Percentiles rank a stretch among this genome's conserved stretches.
Conservation (phyloP, 768 basidiomycete genomes). For the Coprinellus aureogranulatus region DNA sequence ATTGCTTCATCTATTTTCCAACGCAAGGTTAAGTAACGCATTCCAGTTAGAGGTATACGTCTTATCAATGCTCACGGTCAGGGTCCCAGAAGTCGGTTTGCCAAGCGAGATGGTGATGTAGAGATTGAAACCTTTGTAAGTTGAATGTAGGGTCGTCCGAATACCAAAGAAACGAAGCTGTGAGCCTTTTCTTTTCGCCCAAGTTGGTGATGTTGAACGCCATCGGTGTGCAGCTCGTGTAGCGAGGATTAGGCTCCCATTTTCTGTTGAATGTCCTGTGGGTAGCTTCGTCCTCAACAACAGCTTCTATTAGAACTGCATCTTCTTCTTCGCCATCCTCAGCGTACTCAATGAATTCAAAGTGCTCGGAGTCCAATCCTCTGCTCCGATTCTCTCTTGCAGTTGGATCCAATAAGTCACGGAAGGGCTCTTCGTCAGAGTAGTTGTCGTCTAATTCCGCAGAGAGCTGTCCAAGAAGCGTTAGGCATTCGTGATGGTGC, state of each 20-base stretch:
- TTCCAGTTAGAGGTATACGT: not conserved
- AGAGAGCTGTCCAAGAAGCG: not conserved
- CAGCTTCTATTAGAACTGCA: not conserved
- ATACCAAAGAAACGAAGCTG: slow-evolving; percentile 41
- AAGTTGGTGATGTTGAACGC: not conserved
- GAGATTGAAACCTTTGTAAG: slow-evolving; percentile 21
- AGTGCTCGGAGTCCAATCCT: not conserved
- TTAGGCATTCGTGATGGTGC: not conserved
- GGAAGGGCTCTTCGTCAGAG: not conserved
- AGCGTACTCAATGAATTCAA: not conserved
- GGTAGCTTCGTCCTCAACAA: not conserved
- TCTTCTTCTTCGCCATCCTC: not conserved
- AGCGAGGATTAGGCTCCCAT: not conserved
- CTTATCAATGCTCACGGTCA: slow-evolving; percentile 40
- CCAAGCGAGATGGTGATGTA: slow-evolving; percentile 30
- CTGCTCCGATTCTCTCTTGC: not conserved
- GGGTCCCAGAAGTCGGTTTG: slow-evolving; percentile 43
- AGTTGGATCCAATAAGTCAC: too few species aligned
- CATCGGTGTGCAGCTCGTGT: not conserved
- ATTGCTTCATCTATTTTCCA: slow-evolving; percentile 44
- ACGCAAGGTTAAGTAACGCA: not conserved
- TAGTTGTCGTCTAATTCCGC: not conserved
- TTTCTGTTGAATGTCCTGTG: too few species aligned
- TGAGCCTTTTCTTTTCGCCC: not conserved
- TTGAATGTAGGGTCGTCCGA: slow-evolving; percentile 45